Conservation (phyloP, 257 asterid genomes). For the Petunia secreta region DNA sequence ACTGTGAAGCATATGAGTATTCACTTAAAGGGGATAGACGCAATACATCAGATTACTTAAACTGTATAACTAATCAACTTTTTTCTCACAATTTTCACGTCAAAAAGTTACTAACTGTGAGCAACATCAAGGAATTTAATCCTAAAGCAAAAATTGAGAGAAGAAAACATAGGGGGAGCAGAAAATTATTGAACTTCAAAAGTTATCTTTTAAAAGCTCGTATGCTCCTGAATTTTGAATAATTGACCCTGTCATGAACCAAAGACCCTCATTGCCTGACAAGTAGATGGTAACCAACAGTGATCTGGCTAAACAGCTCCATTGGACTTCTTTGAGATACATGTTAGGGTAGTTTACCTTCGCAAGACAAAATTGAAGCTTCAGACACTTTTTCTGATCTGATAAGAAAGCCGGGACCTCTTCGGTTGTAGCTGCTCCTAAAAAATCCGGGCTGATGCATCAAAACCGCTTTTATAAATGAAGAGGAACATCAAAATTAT, state of each 20-base stretch:
- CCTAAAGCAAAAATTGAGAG: not conserved
- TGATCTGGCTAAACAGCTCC: not conserved
- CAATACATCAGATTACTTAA: not conserved
- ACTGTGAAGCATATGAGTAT: not conserved
- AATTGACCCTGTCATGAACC: not conserved
- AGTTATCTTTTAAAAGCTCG: not conserved
- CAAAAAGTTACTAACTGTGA: not conserved
- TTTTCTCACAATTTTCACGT: not conserved
- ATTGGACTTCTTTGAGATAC: not conserved
- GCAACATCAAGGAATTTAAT: not conserved
- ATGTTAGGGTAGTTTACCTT: constrained; percentile 24
- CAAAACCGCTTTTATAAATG: constrained; percentile 21
- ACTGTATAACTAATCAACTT: not conserved
- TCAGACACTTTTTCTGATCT: constrained; percentile 37
- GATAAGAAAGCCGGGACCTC: constrained; percentile 28
- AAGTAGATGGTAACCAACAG: not conserved
- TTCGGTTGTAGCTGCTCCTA: constrained; percentile 22
- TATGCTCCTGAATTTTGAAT: not conserved
- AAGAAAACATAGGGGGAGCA: not conserved
- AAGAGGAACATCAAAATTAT: not conserved
- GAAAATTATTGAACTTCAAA: not conserved
- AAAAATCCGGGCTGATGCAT: constrained; percentile 36
- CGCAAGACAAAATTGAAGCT: constrained; percentile 31
- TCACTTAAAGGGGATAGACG: not conserved
- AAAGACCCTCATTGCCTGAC: not conserved